Conservation (phyloP, 108 stramenopile genomes). For the Discostella pseudostelligera region DNA sequence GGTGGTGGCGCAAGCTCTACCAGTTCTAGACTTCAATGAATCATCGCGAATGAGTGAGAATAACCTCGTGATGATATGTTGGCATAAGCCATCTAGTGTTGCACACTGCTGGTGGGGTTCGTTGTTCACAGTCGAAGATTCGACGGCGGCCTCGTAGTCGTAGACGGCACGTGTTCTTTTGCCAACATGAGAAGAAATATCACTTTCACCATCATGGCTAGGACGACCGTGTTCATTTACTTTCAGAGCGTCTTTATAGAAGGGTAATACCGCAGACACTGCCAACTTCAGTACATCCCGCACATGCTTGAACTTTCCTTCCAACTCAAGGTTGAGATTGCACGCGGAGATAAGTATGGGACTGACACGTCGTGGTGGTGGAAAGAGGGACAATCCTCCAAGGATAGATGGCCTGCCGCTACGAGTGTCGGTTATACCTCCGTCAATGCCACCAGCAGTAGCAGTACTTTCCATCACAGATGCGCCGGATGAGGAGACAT, state of each 20-base stretch:
- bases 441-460: slow-evolving; percentile 1
- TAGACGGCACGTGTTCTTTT: slow-evolving; percentile 33
- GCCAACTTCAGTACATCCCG: slow-evolving; percentile 35
- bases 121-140: neutral
- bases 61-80: slow-evolving; percentile 23
- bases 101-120: slow-evolving; percentile 11
- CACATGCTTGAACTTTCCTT: slow-evolving; percentile 34
- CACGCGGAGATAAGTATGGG: neutral
- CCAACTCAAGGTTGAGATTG: slow-evolving; percentile 16
- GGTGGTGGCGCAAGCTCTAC: neutral
- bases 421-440: neutral
- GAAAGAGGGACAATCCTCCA: slow-evolving; percentile 23
- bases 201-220: neutral
- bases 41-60: slow-evolving; percentile 18
- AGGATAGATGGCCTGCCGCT: neutral
- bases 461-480: neutral
- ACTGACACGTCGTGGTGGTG: slow-evolving; percentile 1
- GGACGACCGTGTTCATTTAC: neutral
- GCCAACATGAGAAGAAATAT: neutral
- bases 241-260: slow-evolving; percentile 30
- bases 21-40: neutral
- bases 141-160: slow-evolving; percentile 34
- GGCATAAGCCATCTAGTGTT: slow-evolving; percentile 38
- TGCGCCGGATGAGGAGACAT: neutral
- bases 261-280: slow-evolving; percentile 30